Conservation (phyloP, 2,329 filamentous ascomycete species). For the Apiospora sp. region DNA sequence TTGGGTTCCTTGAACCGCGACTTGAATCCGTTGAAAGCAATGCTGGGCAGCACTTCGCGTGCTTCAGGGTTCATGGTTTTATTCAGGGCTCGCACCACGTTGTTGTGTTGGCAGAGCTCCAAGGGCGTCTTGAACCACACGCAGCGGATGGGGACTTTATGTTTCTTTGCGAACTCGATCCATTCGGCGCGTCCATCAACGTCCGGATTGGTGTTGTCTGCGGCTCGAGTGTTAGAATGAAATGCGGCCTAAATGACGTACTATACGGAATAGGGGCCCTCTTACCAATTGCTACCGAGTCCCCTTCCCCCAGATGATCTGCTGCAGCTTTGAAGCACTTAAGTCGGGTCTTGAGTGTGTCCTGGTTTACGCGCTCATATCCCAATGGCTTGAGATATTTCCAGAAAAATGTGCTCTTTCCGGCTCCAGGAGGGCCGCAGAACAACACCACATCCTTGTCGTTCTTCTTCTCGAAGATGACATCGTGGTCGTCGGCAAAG, state of each 20-base stretch:
- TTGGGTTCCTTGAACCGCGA: conserved; percentile 77
- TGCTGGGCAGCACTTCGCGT: conserved; percentile 73
- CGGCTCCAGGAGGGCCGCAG: conserved; percentile 87
- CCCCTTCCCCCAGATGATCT: conserved; percentile 68
- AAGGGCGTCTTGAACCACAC: conserved; percentile 81
- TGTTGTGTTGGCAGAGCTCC: conserved; percentile 83
- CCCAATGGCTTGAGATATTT: conserved; percentile 77
- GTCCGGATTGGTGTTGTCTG: conserved; percentile 97
- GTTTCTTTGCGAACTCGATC: conserved; percentile 75
- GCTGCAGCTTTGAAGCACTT: conserved; percentile 77
- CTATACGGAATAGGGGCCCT: conserved; percentile 30
- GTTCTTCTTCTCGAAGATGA: conserved; percentile 68
- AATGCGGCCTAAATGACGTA: conserved; percentile 6
- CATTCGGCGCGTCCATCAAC: conserved; percentile 78
- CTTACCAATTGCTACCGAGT: conserved; percentile 81
- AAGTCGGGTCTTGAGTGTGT: conserved; percentile 77
- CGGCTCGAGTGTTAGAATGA: conserved; percentile 4
- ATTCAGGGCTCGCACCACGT: conserved; percentile 79
- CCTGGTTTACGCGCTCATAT: conserved; percentile 90
- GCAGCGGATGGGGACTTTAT: conserved; percentile 80
- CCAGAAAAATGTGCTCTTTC: conserved; percentile 93
- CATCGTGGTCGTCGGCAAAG: conserved; percentile 41
- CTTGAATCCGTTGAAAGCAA: conserved; percentile 82
- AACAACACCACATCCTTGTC: conserved; percentile 81
- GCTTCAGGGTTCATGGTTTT: conserved; percentile 79